Base-by-base conservation (phyloP, 2,329 filamentous ascomycete species). In the Fusarium sp. region DNA sequence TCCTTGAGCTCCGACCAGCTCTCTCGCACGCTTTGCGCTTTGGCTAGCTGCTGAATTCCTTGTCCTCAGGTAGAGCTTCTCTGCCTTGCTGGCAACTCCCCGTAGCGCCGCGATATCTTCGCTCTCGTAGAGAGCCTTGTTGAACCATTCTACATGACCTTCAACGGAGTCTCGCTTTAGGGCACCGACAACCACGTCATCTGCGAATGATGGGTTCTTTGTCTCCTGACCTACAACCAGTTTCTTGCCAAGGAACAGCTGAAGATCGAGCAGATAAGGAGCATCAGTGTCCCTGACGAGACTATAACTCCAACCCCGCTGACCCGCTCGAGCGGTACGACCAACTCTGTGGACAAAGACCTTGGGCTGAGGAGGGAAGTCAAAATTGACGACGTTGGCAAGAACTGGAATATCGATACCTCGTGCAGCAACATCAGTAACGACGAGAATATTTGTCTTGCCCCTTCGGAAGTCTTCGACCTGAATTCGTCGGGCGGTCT, bases 361-460 rank as follows among this genome's bases (percentile, higher is more conserved):
- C 77, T 99, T 99, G 17, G 95, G 92, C 71, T 98, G 95, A 2
- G 94, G 91, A 4, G 95, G 94, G 65, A 99, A 99, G 72, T 98
- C 94, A 76, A 96, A 99, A 80, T 99, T 98, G 80, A 99, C 94
- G 56, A 99, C 95, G 73, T 99, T 98, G 53, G 92, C 93, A 32
- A 99, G 83, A 42, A 97, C 85, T 0, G 95, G 95, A 66, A 99
- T 97, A 86, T 99, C 95, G 60, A 99, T 96, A 86, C 95, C 94
- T 81, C 95, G 86, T 19, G 95, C 95, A 13, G 95, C 95, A 49
- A 99, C 93, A 73, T 99, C 95, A 1, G 95, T 99, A 39, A 98
- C 94, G 3, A 99, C 93, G 9, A 99, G 79, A 43, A 99, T 93
- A 67, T 97, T 94, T 0, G 92, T 90, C 63, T 89, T 84, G 7